Evolutionary conservation across 2,329 filamentous ascomycete species (phyloP).

Genomic region (Tetracladium maxilliforme): DNA sequence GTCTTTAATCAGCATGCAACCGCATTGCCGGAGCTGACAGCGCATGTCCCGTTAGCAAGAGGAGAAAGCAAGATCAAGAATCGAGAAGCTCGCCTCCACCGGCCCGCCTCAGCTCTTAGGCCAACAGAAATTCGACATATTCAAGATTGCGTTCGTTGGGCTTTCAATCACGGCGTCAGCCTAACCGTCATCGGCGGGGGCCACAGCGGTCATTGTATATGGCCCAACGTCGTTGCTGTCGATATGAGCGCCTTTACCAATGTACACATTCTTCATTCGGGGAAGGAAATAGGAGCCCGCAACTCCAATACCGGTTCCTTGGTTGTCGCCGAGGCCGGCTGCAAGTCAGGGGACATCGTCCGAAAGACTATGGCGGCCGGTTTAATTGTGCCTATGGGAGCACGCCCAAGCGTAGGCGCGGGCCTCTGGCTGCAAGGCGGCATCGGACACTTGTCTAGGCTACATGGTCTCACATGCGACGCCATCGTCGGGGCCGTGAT

Average conservation of each 20-base stretch:
- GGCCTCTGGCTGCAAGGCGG: conserved; percentile 52
- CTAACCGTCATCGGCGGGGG: conserved; percentile 42
- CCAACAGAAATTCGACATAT: conserved; percentile 32
- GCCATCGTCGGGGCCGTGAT: conserved; percentile 43
- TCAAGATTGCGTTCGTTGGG: conserved; percentile 41
- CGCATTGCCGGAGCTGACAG: conserved; percentile 23
- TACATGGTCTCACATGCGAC: conserved; percentile 43
- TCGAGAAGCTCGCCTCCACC: conserved; percentile 27
- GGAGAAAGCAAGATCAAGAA: conserved; percentile 28
- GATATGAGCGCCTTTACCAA: conserved; percentile 42
- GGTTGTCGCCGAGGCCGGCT: conserved; percentile 37
- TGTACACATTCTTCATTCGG: conserved; percentile 30
- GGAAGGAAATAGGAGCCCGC: conserved; percentile 6
- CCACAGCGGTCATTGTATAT: conserved; percentile 43
- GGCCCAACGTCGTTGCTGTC: conserved; percentile 34
- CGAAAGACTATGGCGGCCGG: conserved; percentile 25
- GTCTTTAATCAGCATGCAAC: conserved; percentile 31
- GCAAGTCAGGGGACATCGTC: conserved; percentile 39
- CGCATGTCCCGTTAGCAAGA: conserved; percentile 19
- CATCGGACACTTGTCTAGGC: too few species aligned
- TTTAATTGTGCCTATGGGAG: conserved; percentile 41
- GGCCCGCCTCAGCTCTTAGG: conserved; percentile 25
- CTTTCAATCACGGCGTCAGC: conserved; percentile 24
- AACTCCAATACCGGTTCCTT: conserved; percentile 14
- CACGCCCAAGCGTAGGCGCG: conserved; percentile 47